Evolutionary conservation across 306 rosid species (phyloP).

Genomic region (Hippophae gyantsensis): DNA sequence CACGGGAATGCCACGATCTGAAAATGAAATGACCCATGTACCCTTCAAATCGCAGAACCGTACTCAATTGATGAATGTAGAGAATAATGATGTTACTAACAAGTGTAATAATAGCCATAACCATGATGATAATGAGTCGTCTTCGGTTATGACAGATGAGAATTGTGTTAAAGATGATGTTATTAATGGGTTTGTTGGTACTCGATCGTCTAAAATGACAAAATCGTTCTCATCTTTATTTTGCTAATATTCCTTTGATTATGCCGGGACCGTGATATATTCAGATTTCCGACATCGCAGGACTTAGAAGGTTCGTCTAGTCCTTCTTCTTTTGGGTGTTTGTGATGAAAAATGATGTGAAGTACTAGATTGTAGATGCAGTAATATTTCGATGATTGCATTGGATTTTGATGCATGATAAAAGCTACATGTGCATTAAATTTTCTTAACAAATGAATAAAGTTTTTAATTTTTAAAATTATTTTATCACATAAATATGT

Average conservation of each 20-base stretch:
- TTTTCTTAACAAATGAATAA: no score
- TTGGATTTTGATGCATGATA: no score
- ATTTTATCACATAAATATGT: no score
- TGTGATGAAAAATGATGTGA: conserved; percentile 44
- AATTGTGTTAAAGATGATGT: not conserved
- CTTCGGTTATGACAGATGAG: conserved; percentile 26
- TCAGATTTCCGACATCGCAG: conserved; percentile 32
- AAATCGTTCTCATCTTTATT: conserved; percentile 2
- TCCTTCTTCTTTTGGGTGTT: conserved; percentile 65
- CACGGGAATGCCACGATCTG: conserved; percentile 42
- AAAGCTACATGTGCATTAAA: no score
- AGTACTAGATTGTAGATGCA: no score
- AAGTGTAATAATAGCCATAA: no score
- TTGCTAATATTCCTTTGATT: conserved; percentile 47
- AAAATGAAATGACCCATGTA: not conserved
- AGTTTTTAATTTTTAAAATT: no score
- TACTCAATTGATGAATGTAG: no score
- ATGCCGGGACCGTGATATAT: conserved; percentile 35
- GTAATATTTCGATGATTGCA: no score
- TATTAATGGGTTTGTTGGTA: no score
- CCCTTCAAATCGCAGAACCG: not conserved
- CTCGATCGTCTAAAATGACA: no score
- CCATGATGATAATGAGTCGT: conserved; percentile 17
- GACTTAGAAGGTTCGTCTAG: conserved; percentile 29
- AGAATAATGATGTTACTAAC: not conserved